Evolutionary conservation across 202 grass and related monocot species (phyloP).

Genomic region (Cymbopogon flexuosus): DNA sequence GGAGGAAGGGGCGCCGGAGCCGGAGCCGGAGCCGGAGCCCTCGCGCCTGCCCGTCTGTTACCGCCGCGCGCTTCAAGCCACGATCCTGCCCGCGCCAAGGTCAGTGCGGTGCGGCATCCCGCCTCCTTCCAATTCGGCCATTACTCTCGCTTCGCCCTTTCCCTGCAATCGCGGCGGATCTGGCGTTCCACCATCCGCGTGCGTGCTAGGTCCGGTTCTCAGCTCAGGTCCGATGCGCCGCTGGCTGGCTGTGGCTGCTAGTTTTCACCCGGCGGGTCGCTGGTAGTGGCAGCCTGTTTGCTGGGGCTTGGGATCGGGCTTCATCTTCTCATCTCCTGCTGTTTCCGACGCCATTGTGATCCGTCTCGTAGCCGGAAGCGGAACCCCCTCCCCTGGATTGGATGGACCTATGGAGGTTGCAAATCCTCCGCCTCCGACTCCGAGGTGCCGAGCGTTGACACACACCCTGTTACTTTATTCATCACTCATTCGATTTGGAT

Average conservation of each 20-base stretch:
- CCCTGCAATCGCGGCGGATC: constrained; percentile 11
- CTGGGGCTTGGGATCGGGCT: neutral
- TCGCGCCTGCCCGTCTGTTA: neutral
- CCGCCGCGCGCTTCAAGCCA: neutral
- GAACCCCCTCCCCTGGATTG: neutral
- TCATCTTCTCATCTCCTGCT: neutral
- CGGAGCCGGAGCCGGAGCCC: neutral
- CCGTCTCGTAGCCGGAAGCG: neutral
- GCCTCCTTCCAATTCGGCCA: neutral
- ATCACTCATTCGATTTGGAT: neutral
- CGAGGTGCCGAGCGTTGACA: too few species aligned
- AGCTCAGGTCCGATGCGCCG: neutral
- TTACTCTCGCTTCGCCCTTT: neutral
- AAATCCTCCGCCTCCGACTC: neutral
- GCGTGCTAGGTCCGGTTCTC: neutral
- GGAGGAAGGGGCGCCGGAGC: neutral
- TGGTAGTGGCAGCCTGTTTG: neutral
- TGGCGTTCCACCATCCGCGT: neutral
- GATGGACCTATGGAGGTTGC: neutral
- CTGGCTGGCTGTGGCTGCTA: neutral
- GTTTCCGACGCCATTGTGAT: neutral
- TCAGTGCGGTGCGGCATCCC: constrained; percentile 24
- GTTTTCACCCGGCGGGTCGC: neutral
- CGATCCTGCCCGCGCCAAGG: neutral
- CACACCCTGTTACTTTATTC: neutral